Base-by-base conservation (phyloP, 108 stramenopile genomes). In the Cyclostephanos invisitatus region DNA sequence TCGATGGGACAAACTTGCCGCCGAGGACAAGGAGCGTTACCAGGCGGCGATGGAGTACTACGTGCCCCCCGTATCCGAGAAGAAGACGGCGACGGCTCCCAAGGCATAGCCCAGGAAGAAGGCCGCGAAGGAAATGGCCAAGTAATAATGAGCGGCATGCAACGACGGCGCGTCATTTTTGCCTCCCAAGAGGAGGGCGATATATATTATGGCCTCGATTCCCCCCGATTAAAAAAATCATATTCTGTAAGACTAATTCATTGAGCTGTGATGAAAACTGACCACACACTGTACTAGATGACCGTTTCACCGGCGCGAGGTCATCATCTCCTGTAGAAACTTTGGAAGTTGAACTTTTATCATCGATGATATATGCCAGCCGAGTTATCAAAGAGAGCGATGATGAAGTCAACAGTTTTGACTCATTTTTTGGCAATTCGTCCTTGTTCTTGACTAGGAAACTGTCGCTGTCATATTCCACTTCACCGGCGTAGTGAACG, bases 381-480 rank as follows among this genome's bases (percentile, higher is more conserved):
- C 81, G 77, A 38, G 83, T 67, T 32, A 96, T 74, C 50, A 97
- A 84, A 24, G 75, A 62, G 38, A 70, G 67, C 10, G 80, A 73
- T 59, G 95, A 92, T 18, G 91, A 81, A 54, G 92, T 86, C 51
- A 97, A 83, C 40, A 99, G 76, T n/a, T 96, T 94, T 14, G 84
- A 86, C 4, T 88, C 83, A 55, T 93, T 87, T 55, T 95, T 92
- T 9, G 93, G 92, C 35, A 96, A 75, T 32, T 93, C 93, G 77
- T 98, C 97, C 53, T 91, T 92, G 78, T 98, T 98, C 67, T 96
- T 98, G 47, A 94, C 83, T 59, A 96, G 62, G 69, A 98, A 98
- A 42, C 83, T 82, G 7, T 48, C 55, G 9, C 86, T 78, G 62
- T 87, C 74, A 68, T 98, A 98, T 32, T 82, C 89, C 0, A 98